Conservation (phyloP, 2,329 filamentous ascomycete genomes). For the Trichoderma brevicompactum region DNA sequence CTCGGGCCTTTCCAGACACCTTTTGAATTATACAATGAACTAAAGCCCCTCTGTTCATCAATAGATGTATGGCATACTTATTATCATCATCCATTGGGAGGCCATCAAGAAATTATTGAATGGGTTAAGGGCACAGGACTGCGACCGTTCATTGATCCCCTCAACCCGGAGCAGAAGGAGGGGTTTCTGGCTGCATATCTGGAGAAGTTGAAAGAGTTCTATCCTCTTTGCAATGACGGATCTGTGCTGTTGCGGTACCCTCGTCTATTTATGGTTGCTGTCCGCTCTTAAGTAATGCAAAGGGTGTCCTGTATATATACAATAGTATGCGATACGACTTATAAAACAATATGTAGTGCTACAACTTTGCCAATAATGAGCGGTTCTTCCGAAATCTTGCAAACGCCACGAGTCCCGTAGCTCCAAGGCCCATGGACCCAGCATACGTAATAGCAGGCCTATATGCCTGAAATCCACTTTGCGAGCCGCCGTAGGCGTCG, state of each 20-base stretch:
- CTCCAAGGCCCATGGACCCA: slow-evolving; percentile 53
- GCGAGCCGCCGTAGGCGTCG: slow-evolving; percentile 54
- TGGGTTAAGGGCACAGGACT: slow-evolving; percentile 64
- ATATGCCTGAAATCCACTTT: slow-evolving; percentile 54
- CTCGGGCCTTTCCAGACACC: slow-evolving; percentile 55
- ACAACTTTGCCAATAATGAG: slow-evolving; percentile 39
- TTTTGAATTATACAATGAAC: slow-evolving; percentile 52
- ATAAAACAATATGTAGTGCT: background rate
- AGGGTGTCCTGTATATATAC: background rate
- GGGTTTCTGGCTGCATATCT: slow-evolving; percentile 55
- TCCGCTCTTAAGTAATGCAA: slow-evolving; percentile 18
- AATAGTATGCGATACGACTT: too few species aligned
- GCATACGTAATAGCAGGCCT: slow-evolving; percentile 64
- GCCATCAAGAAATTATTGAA: slow-evolving; percentile 57
- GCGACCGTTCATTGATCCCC: slow-evolving; percentile 56
- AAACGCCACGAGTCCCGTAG: slow-evolving; percentile 47
- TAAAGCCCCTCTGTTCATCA: slow-evolving; percentile 47
- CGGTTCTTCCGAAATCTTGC: slow-evolving; percentile 50
- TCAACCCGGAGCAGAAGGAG: slow-evolving; percentile 47
- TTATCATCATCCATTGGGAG: slow-evolving; percentile 57
- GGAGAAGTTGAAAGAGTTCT: slow-evolving; percentile 47
- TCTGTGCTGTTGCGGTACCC: slow-evolving; percentile 60
- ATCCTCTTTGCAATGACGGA: slow-evolving; percentile 53
- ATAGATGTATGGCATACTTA: slow-evolving; percentile 59
- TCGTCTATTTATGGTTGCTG: slow-evolving; percentile 58